Evolutionary conservation across 2,329 filamentous ascomycete genomes (phyloP).

Genomic region (Penicillium griseofulvum): DNA sequence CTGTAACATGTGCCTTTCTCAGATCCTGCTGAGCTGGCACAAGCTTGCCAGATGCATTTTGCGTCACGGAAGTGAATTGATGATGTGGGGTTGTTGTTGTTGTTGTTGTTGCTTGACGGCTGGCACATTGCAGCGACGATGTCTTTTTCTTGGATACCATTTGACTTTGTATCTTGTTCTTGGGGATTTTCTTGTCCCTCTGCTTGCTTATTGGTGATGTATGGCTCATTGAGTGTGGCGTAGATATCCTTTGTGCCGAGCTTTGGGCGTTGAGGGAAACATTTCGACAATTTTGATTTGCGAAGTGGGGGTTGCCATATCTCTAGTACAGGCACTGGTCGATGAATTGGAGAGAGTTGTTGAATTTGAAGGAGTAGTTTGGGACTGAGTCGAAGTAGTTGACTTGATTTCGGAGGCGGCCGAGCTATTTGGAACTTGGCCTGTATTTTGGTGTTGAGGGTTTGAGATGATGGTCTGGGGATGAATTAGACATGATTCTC

Average conservation of each 20-base stretch:
- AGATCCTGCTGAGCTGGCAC: constrained; percentile 1
- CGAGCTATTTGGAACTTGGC: constrained; percentile 31
- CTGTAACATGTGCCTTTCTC: constrained; percentile 14
- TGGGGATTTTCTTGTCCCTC: neutral
- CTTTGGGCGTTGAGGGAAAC: constrained; percentile 22
- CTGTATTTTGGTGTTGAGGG: constrained; percentile 19
- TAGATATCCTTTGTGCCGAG: constrained; percentile 29
- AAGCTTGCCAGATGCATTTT: constrained; percentile 17
- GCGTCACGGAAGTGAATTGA: constrained; percentile 20
- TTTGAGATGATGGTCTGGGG: constrained; percentile 10
- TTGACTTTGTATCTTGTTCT: neutral
- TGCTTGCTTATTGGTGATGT: constrained; percentile 6
- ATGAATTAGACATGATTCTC: neutral
- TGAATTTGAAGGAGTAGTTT: constrained; percentile 35
- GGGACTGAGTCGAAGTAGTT: constrained; percentile 26
- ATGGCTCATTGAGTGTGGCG: constrained; percentile 28
- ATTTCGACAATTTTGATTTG: constrained; percentile 24
- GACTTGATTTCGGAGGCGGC: constrained; percentile 30
- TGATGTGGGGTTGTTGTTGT: neutral
- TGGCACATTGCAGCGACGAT: constrained; percentile 22
- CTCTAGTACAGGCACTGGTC: constrained; percentile 31
- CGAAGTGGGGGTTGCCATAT: constrained; percentile 31
- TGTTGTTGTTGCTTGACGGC: neutral
- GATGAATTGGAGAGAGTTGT: constrained; percentile 25
- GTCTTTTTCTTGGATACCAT: constrained; percentile 8